Percentiles rank a stretch among this genome's conserved stretches.
Evolutionary conservation across 257 asterid species (phyloP).

Genomic region (Oldenlandia corymbosa): DNA sequence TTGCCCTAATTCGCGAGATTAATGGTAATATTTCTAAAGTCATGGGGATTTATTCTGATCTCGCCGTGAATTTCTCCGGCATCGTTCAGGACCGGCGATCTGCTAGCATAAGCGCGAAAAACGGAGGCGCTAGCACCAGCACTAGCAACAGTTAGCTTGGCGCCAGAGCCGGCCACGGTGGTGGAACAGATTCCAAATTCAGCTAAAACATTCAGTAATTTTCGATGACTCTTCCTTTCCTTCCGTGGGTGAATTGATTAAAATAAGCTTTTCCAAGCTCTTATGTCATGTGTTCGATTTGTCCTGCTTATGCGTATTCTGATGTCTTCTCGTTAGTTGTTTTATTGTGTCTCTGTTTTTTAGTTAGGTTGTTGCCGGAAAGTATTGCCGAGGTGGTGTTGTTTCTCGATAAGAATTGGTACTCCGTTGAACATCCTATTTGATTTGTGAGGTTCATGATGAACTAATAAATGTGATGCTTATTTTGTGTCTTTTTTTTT

Average conservation of each 20-base stretch:
- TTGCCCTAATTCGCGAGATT: slow-evolving; percentile 53
- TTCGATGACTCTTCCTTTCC: slow-evolving; percentile 3
- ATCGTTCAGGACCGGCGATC: slow-evolving; percentile 33
- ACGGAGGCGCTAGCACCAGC: slow-evolving; percentile 1
- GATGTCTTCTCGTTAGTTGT: not conserved
- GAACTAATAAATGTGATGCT: slow-evolving; percentile 13
- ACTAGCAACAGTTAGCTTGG: slow-evolving; percentile 7
- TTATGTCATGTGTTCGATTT: not conserved
- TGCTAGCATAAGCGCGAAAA: not conserved
- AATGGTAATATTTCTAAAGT: slow-evolving; percentile 53
- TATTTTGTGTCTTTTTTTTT: not conserved
- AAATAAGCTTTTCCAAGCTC: not conserved
- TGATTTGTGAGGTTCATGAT: slow-evolving; percentile 7
- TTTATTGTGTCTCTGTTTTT: not conserved
- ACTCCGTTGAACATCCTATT: not conserved
- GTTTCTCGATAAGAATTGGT: not conserved
- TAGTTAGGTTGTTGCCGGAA: not conserved
- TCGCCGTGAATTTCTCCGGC: slow-evolving; percentile 43
- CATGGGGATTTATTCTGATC: slow-evolving; percentile 44
- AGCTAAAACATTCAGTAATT: slow-evolving; percentile 12
- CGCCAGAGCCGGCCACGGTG: not conserved
- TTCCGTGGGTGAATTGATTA: not conserved
- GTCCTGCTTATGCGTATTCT: not conserved
- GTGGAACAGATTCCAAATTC: not conserved
- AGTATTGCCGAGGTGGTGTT: not conserved